phyloP scores from a whole-genome alignment of 2,329 filamentous ascomycete genomes.

The Rutstroemia sp. region DNA sequence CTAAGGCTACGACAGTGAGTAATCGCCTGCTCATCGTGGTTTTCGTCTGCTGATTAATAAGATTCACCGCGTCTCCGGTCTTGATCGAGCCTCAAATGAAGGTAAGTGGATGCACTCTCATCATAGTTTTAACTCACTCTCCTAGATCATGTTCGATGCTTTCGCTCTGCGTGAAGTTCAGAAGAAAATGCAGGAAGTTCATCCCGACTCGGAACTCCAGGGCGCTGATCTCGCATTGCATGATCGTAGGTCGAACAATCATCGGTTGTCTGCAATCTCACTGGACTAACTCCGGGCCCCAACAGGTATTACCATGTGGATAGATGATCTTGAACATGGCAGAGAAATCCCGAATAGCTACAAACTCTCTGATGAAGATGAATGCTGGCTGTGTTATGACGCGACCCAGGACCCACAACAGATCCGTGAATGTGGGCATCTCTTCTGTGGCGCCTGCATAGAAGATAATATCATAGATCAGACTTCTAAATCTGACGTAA shows the following conservation, averaged over 20 bases:
- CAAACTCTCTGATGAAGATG: not conserved
- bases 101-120: not conserved
- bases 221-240: not conserved
- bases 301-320: not conserved
- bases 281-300: not conserved
- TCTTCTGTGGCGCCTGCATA: not conserved
- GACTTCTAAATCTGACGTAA: not conserved
- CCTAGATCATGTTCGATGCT: not conserved
- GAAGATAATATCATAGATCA: not conserved
- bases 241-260: not conserved
- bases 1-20: not conserved
- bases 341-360: not conserved
- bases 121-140: not conserved
- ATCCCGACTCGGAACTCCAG: not conserved
- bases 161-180: not conserved
- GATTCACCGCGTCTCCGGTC: not conserved
- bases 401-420: not conserved
- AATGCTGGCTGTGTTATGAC: not conserved
- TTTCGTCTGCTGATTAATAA: not conserved
- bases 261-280: not conserved
- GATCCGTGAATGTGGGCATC: not conserved
- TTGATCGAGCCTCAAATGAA: not conserved
- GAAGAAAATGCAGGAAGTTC: not conserved
- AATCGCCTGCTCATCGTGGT: not conserved
- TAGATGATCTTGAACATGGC: not conserved